These are phyloP conservation scores for Ogataea pini DNA, from an alignment of 805 yeast species.

Conservation along the genomic window DNA sequence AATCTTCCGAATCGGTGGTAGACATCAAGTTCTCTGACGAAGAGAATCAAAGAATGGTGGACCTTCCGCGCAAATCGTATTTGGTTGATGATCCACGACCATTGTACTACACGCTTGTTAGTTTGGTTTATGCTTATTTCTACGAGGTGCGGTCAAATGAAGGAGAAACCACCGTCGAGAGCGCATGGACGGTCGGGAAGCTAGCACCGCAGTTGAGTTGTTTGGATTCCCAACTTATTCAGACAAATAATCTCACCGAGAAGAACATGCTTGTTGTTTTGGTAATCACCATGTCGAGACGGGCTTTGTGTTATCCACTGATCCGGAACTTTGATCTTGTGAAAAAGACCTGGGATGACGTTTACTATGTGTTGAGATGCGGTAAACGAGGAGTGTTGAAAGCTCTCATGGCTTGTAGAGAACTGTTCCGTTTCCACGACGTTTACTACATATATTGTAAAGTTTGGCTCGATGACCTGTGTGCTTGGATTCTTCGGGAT, in stretches of 20 bases:
- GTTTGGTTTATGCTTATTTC: conserved; percentile 68
- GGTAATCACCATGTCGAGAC: conserved; percentile 61
- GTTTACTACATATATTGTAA: conserved; percentile 81
- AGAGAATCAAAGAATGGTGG: conserved; percentile 67
- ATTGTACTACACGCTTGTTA: conserved; percentile 62
- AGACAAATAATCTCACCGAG: conserved; percentile 35
- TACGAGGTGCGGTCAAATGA: conserved; percentile 77
- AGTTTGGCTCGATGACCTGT: conserved; percentile 73
- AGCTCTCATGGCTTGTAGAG: conserved; percentile 60
- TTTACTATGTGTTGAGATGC: conserved; percentile 57
- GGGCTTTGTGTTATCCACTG: conserved; percentile 79
- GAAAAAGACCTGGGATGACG: conserved; percentile 72
- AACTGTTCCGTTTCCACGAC: conserved; percentile 79
- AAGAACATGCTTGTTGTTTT: conserved; percentile 48
- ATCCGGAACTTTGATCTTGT: conserved; percentile 69
- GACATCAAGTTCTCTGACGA: conserved; percentile 55
- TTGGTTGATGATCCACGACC: conserved; percentile 55
- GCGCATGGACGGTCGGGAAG: conserved; percentile 94
- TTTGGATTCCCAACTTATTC: conserved; percentile 60
- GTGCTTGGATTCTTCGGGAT: conserved; percentile 69
- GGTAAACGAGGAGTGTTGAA: conserved; percentile 71
- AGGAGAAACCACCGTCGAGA: conserved; percentile 74
- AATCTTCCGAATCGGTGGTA: conserved; percentile 33
- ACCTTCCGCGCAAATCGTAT: conserved; percentile 64
- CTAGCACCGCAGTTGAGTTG: conserved; percentile 74